phyloP scores from a whole-genome alignment of 2,329 filamentous ascomycete genomes.

The Cadophora sp. region DNA sequence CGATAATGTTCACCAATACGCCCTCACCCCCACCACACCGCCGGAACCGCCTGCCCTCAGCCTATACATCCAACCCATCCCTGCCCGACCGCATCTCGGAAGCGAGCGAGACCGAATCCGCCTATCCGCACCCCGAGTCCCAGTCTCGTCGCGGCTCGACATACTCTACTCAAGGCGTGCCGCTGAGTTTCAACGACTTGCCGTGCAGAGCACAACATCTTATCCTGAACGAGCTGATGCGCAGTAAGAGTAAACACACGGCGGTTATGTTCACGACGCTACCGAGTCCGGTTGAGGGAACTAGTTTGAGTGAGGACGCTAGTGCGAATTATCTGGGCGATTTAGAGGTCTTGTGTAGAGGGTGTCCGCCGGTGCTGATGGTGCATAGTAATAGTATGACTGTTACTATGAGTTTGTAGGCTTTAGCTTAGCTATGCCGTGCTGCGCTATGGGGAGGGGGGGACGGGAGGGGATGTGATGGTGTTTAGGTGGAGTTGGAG shows the following conservation, averaged over 20 bases:
- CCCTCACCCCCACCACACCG: constrained; percentile 41
- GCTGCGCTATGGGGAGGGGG: background rate
- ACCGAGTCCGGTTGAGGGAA: constrained; percentile 81
- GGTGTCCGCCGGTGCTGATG: constrained; percentile 76
- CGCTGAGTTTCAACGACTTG: constrained; percentile 85
- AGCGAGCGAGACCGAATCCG: constrained; percentile 23
- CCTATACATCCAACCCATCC: constrained; percentile 33
- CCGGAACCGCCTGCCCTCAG: constrained; percentile 38
- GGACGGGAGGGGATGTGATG: background rate
- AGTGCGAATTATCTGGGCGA: constrained; percentile 79
- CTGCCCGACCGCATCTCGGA: constrained; percentile 33
- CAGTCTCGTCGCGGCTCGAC: constrained; percentile 48
- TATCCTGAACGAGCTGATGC: constrained; percentile 85
- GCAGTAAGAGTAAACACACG: constrained; percentile 69
- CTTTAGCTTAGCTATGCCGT: too few species aligned
- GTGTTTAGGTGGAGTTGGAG: too few species aligned
- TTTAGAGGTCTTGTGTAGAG: constrained; percentile 79
- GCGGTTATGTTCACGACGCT: constrained; percentile 85
- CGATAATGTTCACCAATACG: constrained; percentile 75
- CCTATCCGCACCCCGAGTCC: background rate
- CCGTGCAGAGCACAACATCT: constrained; percentile 85
- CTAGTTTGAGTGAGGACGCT: constrained; percentile 71
- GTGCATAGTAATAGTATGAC: constrained; percentile 92
- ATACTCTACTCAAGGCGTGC: constrained; percentile 66
- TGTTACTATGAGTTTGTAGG: constrained; percentile 75